A percentile compares a stretch with the other conserved stretches of the same genome.
Evolutionary conservation across 805 yeast genomes (phyloP).

Genomic region (Zygosaccharomyces gambellarensis): DNA sequence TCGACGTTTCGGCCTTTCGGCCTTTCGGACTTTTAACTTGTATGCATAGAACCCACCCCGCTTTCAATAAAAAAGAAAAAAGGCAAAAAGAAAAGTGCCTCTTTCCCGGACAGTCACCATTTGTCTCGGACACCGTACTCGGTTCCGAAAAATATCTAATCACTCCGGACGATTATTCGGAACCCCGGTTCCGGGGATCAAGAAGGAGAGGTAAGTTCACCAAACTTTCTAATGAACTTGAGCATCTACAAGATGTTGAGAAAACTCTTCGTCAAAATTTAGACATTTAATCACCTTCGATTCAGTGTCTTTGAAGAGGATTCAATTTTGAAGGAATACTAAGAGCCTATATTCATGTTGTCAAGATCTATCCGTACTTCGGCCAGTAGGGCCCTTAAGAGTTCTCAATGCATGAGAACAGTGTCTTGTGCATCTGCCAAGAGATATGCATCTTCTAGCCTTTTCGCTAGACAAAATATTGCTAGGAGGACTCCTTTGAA

Average conservation of each 20-base stretch:
- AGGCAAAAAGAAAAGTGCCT: neutral
- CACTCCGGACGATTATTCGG: neutral
- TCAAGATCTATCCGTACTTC: slow-evolving; percentile 12
- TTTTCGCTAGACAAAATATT: slow-evolving; percentile 2
- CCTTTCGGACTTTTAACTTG: neutral
- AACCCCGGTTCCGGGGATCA: neutral
- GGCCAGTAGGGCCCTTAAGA: slow-evolving; percentile 9
- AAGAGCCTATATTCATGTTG: slow-evolving; percentile 8
- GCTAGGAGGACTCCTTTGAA: neutral
- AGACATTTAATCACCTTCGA: neutral
- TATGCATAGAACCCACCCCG: neutral
- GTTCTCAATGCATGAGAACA: slow-evolving; percentile 10
- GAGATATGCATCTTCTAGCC: slow-evolving; percentile 14
- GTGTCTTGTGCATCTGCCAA: slow-evolving; percentile 8
- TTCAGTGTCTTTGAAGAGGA: neutral
- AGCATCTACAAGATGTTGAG: neutral
- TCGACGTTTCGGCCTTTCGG: no score
- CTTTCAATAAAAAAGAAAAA: neutral
- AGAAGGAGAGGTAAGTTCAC: neutral
- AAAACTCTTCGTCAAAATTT: neutral
- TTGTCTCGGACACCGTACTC: slow-evolving; percentile 4
- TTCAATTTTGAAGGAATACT: neutral
- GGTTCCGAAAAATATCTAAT: slow-evolving; percentile 2
- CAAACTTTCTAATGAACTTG: neutral
- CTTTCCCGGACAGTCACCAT: neutral